Conservation (phyloP, 768 basidiomycete genomes). For the Amanita jacksonii region DNA sequence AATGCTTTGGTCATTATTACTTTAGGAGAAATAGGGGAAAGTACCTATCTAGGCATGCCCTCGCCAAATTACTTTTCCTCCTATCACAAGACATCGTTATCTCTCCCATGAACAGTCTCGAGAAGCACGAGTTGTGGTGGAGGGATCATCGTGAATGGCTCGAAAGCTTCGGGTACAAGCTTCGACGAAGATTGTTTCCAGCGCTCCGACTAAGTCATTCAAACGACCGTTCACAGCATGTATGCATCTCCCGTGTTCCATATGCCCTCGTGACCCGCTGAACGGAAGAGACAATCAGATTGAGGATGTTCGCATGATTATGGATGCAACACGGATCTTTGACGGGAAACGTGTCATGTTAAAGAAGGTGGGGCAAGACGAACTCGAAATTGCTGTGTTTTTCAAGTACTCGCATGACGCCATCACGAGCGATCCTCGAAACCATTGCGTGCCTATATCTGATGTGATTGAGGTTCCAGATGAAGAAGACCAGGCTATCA, state of each 20-base stretch:
- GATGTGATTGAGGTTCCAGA: constrained; percentile 16
- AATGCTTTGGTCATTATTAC: too few relatives aligned
- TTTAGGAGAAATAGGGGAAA: too few relatives aligned
- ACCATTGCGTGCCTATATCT: constrained; percentile 27
- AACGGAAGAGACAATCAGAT: background rate
- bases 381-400: constrained; percentile 22
- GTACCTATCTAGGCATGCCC: too few relatives aligned
- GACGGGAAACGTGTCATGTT: constrained; percentile 23
- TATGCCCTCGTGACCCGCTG: constrained; percentile 7
- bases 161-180: constrained; percentile 19
- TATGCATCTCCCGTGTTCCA: background rate
- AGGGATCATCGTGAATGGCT: constrained; percentile 19
- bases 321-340: constrained; percentile 22
- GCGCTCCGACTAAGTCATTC: constrained; percentile 17
- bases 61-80: too few relatives aligned
- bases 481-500: constrained; percentile 11
- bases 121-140: constrained; percentile 14
- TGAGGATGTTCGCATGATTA: constrained; percentile 4
- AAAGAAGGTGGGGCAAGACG: constrained; percentile 19
- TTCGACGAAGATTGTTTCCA: constrained; percentile 23
- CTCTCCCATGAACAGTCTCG: background rate
- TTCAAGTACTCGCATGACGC: constrained; percentile 11
- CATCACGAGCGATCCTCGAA: constrained; percentile 15
- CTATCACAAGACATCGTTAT: too few relatives aligned
- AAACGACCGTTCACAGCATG: background rate